Evolutionary conservation across 2,329 filamentous ascomycete genomes (phyloP).

Genomic region (Dactylellina drechsleri): DNA sequence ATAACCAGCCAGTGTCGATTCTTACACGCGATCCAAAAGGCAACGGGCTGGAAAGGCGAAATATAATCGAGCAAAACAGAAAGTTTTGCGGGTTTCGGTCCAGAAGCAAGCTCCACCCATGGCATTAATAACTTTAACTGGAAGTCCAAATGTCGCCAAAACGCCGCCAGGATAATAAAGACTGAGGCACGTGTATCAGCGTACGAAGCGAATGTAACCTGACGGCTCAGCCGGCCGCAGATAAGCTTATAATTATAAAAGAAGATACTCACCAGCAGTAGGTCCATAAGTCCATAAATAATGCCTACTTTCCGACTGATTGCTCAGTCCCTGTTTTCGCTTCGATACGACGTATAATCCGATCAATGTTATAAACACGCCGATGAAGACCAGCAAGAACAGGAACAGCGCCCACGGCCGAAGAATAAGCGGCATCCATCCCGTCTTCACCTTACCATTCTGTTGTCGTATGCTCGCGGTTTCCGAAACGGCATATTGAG

Average conservation of each 20-base stretch:
- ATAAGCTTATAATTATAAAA: neutral
- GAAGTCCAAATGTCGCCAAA: slow-evolving; percentile 52
- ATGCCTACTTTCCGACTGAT: slow-evolving; percentile 45
- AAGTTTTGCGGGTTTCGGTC: slow-evolving; percentile 46
- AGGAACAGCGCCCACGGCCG: slow-evolving; percentile 40
- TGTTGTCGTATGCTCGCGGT: slow-evolving; percentile 21
- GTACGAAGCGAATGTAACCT: slow-evolving; percentile 42
- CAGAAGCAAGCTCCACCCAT: slow-evolving; percentile 45
- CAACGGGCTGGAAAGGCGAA: slow-evolving; percentile 51
- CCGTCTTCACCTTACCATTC: slow-evolving; percentile 34
- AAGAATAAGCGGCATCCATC: slow-evolving; percentile 46
- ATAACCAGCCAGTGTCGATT: slow-evolving; percentile 54
- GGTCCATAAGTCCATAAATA: slow-evolving; percentile 54
- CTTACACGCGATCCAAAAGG: slow-evolving; percentile 49
- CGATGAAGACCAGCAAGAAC: slow-evolving; percentile 41
- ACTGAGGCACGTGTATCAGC: slow-evolving; percentile 28
- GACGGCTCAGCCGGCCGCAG: slow-evolving; percentile 16
- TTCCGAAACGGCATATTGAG: slow-evolving; percentile 14
- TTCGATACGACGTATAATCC: slow-evolving; percentile 48
- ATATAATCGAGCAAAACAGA: slow-evolving; percentile 54
- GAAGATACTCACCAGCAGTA: slow-evolving; percentile 40
- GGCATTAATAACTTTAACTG: slow-evolving; percentile 51
- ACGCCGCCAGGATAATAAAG: slow-evolving; percentile 52
- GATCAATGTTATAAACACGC: slow-evolving; percentile 48
- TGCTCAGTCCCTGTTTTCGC: slow-evolving; percentile 43